Conservation (phyloP, 306 rosid species). For the Corylus heterophylla region DNA sequence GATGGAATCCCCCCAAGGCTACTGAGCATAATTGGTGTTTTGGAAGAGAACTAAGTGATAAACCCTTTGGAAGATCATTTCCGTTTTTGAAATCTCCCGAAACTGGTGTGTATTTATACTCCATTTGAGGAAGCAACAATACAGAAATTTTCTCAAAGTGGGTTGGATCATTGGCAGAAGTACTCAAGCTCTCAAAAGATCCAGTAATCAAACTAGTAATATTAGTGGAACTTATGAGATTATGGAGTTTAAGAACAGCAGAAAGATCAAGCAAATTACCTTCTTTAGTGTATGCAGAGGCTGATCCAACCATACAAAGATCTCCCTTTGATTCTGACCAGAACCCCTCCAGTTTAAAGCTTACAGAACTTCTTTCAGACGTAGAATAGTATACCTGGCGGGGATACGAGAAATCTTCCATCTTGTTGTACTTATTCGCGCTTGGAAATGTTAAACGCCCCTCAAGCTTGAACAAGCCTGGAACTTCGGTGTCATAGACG, state of each 20-base stretch:
- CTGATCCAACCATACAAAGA: conserved; percentile 55
- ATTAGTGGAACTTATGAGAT: conserved; percentile 34
- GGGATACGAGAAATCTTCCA: conserved; percentile 18
- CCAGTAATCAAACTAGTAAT: conserved; percentile 52
- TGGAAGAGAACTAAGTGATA: conserved; percentile 27
- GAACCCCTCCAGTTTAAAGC: conserved; percentile 45
- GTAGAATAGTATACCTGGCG: background rate
- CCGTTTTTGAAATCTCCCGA: conserved; percentile 17
- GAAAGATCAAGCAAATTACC: conserved; percentile 23
- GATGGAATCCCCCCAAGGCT: background rate
- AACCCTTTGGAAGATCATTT: conserved; percentile 23
- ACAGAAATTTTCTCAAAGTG: conserved; percentile 46
- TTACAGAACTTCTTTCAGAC: background rate
- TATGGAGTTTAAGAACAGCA: conserved; percentile 49
- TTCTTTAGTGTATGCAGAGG: conserved; percentile 13
- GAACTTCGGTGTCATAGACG: conserved; percentile 23
- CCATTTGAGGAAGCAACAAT: conserved; percentile 39
- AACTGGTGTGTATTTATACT: conserved; percentile 41
- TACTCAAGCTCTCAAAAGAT: conserved; percentile 48
- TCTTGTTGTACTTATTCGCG: conserved; percentile 9
- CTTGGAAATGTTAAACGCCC: conserved; percentile 22
- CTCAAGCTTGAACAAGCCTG: conserved; percentile 35
- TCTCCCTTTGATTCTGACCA: conserved; percentile 56
- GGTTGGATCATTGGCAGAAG: conserved; percentile 22
- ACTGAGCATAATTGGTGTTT: conserved; percentile 30